These are phyloP conservation scores for Epithele typhae DNA, from an alignment of 768 basidiomycete species.

Conservation along the genomic window DNA sequence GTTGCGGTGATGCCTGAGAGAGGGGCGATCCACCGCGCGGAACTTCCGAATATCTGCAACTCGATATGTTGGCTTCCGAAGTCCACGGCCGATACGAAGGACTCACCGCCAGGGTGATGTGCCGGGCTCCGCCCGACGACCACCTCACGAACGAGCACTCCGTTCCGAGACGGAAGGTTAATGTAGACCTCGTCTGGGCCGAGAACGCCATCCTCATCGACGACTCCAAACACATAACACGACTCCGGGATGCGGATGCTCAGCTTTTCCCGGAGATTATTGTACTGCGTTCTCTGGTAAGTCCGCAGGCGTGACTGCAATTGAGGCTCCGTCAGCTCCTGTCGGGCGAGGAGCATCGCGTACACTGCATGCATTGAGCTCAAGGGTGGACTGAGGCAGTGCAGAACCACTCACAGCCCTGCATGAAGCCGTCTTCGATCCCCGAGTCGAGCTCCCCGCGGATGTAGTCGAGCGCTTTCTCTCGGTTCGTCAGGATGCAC, in stretches of 20 bases:
- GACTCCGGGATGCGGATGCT: constrained; percentile 11
- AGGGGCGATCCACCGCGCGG: constrained; percentile 3
- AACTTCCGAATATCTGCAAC: constrained; percentile 7
- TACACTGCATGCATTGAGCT: not conserved
- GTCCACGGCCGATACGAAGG: too few relatives aligned
- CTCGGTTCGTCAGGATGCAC: constrained; percentile 7
- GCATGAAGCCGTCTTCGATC: constrained; percentile 3
- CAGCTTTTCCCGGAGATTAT: constrained; percentile 9
- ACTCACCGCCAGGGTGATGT: constrained; percentile 14
- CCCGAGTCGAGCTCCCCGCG: constrained; percentile 14
- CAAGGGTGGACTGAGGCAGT: too few relatives aligned
- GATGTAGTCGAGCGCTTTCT: constrained; percentile 10
- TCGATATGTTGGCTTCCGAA: not conserved
- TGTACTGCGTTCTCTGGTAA: constrained; percentile 11
- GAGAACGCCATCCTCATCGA: constrained; percentile 16
- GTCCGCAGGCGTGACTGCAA: constrained; percentile 3
- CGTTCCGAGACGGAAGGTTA: constrained; percentile 11
- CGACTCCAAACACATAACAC: constrained; percentile 10
- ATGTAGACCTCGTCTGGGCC: constrained; percentile 14
- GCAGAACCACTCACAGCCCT: constrained; percentile 1
- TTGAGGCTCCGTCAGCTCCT: constrained; percentile 9
- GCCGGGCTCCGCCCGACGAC: constrained; percentile 10
- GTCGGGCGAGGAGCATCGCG: constrained; percentile 5
- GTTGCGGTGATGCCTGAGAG: constrained; percentile 7
- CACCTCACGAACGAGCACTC: constrained; percentile 7